Evolutionary conservation across 2,329 filamentous ascomycete genomes (phyloP).

Genomic region (Pseudocercospora vitis): DNA sequence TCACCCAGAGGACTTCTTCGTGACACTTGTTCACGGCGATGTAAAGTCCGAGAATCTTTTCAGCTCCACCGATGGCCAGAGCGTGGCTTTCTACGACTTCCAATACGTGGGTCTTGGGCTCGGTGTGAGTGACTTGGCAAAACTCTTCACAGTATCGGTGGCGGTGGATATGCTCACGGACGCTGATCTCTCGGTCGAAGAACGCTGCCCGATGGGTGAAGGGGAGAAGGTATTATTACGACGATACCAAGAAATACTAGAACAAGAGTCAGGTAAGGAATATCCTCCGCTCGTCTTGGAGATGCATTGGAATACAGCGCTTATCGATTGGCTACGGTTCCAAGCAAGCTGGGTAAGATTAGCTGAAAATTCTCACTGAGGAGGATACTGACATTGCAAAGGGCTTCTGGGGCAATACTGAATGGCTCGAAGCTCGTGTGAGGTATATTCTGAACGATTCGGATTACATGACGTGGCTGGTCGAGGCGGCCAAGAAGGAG

Average conservation of each 20-base stretch:
- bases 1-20: slow-evolving; percentile 42
- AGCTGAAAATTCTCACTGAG: no score
- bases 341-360: slow-evolving; percentile 37
- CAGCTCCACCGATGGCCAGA: slow-evolving; percentile 50
- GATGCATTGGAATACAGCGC: slow-evolving; percentile 64
- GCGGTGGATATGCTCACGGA: slow-evolving; percentile 53
- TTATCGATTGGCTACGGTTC: slow-evolving; percentile 64
- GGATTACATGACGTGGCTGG: slow-evolving; percentile 21
- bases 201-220: slow-evolving; percentile 49
- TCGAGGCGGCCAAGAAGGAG: not conserved
- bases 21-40: slow-evolving; percentile 66
- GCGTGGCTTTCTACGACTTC: slow-evolving; percentile 67
- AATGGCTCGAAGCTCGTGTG: slow-evolving; percentile 30
- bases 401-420: slow-evolving; percentile 31
- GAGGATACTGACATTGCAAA: not conserved
- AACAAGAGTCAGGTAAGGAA: slow-evolving; percentile 33
- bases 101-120: slow-evolving; percentile 66
- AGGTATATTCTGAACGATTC: slow-evolving; percentile 24
- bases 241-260: slow-evolving; percentile 49
- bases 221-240: slow-evolving; percentile 55
- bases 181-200: slow-evolving; percentile 14
- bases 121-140: slow-evolving; percentile 66
- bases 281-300: slow-evolving; percentile 59
- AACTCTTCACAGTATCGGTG: slow-evolving; percentile 66
- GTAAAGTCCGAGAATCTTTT: slow-evolving; percentile 71